Conservation (phyloP, 345 rosid genomes). For the Gossypium arboreum region DNA sequence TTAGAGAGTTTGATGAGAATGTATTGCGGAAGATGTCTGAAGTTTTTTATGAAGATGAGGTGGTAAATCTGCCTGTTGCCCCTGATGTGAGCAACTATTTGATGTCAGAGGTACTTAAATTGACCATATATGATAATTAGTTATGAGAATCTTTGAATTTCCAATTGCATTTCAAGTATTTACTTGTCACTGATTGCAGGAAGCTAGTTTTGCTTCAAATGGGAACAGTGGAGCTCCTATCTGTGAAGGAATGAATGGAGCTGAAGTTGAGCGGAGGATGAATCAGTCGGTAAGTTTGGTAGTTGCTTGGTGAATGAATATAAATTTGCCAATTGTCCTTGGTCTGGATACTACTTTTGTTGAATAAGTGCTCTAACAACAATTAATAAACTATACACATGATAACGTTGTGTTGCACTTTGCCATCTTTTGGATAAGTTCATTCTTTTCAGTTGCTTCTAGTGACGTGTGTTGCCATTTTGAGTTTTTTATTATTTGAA, state of each 20-base stretch:
- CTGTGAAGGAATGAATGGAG: conserved; percentile 75
- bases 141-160: not conserved
- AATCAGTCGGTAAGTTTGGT: conserved; percentile 48
- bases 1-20: conserved; percentile 95
- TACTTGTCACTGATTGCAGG: conserved; percentile 44
- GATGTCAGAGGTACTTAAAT: conserved; percentile 69
- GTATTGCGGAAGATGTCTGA: conserved; percentile 68
- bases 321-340: not conserved
- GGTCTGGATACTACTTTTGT: not conserved
- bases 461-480: not conserved
- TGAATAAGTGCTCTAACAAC: not conserved
- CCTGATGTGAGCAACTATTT: conserved; percentile 97
- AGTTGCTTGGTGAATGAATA: not conserved
- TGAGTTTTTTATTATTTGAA: not conserved
- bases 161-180: conserved; percentile 10
- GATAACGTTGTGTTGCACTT: not conserved
- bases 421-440: not conserved
- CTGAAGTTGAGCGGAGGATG: conserved; percentile 68
- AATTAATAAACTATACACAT: not conserved
- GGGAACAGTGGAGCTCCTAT: conserved; percentile 52
- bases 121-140: conserved; percentile 13
- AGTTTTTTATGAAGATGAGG: conserved; percentile 82
- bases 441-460: not conserved
- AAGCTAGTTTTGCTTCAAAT: conserved; percentile 65
- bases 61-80: conserved; percentile 62